Evolutionary conservation across 768 basidiomycete genomes (phyloP), one percentile per base, ranked within the genome.

Genomic region (Dentipellis fragilis): DNA sequence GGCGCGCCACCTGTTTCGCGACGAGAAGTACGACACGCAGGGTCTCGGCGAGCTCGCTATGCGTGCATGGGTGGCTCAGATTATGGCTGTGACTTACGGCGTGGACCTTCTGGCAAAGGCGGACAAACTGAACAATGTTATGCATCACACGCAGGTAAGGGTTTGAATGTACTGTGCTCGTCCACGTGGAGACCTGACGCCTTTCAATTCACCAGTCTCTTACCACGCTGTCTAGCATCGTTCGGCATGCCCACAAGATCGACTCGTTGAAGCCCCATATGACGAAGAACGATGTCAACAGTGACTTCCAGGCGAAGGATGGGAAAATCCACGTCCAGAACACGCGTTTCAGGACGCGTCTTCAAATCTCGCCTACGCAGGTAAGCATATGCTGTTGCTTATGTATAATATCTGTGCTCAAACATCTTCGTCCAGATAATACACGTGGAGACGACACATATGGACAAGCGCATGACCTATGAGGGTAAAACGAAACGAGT

Each of bases 251-350:
- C 9, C n/a, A 76, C 12, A 73, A 75, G 8, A 68, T 81, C 14
- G 73, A 79, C 16, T 68, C 75, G 16, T 58, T 73, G 54, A 81
- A 81, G 59, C 80, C 84, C 0, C 58, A 58, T 0, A 57, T 67
- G 34, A 72, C 67, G 9, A 73, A 66, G 37, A 81, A 84, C 50
- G 70, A 73, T 10, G 68, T 81, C 11, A 52, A 58, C 5, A 37
- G 63, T 2, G 55, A 68, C 0, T 69, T 69, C 58, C 64, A 42
- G 1, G 6, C 54, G 10, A 66, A 66, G 48, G 63, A 71, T 29
- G 73, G 64, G 3, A 51, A 57, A 0, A 39, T 81, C 7, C 59
- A 66, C 2, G 54, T 81, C 1, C 53, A 38, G 0, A 78, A 69
- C 16, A 65, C 52, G 10, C 75, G 80, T 2, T 83, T 71, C 61